These are phyloP conservation scores for Periconia digitata DNA, from an alignment of 2,329 filamentous ascomycete species.

Conservation along the genomic window DNA sequence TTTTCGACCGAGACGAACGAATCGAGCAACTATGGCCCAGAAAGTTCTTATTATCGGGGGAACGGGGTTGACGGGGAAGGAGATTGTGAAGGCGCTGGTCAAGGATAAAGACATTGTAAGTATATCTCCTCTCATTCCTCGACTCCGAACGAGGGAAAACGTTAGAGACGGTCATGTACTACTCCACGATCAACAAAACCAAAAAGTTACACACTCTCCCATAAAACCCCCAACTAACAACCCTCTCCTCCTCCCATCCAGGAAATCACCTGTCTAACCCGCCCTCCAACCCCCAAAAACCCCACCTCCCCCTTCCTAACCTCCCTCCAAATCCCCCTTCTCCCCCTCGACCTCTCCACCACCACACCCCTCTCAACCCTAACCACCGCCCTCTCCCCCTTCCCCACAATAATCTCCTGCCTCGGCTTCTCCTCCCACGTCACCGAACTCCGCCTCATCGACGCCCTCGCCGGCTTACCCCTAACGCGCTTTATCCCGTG, in stretches of 20 bases:
- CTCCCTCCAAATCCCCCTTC: conserved; percentile 48
- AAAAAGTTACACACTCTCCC: no score
- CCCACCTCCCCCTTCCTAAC: conserved; percentile 46
- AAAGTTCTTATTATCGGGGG: not conserved
- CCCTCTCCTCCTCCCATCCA: not conserved
- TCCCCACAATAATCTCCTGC: conserved; percentile 25
- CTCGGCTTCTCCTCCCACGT: conserved; percentile 18
- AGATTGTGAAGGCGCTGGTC: not conserved
- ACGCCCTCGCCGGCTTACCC: conserved; percentile 31
- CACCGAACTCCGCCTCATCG: conserved; percentile 25
- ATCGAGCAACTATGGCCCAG: not conserved
- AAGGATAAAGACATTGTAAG: not conserved
- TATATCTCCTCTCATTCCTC: not conserved
- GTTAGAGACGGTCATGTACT: no score
- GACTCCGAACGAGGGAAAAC: no score
- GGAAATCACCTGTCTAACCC: conserved; percentile 37
- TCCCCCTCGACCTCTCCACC: conserved; percentile 47
- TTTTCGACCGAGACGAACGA: no score
- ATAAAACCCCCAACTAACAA: no score
- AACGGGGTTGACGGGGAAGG: not conserved
- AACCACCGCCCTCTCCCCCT: conserved; percentile 39
- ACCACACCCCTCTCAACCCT: conserved; percentile 45
- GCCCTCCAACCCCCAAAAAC: conserved; percentile 52
- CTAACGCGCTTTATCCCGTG: conserved; percentile 37
- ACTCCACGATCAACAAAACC: not conserved